Base-by-base conservation (phyloP, 352 stramenopile species). In the Phytophthora parvispora region DNA sequence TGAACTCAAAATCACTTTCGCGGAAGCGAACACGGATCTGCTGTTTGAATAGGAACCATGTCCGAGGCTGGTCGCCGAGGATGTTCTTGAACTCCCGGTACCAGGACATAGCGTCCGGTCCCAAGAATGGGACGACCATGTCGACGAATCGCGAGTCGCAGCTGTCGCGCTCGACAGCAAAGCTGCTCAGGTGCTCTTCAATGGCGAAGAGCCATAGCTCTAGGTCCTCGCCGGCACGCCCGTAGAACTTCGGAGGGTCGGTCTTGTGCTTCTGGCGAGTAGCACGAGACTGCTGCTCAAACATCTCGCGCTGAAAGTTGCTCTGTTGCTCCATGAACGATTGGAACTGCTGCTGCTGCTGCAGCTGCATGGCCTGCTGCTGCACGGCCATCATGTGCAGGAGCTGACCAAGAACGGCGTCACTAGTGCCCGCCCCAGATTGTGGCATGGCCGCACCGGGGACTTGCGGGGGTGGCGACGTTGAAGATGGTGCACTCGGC, bases 311-410 rank as follows among this genome's bases (percentile, higher is more conserved):
- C 38, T 67, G 49, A 47, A 61, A 55, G 20, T n/a, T 48, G n/a
- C 13, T 38, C n/a, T 61, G 29, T n/a, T 61, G 60, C 38, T 67
- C 27, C 60, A 60, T 54, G 38, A 67, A 60, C 0, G 27, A 16
- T 34, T 67, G 15, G 5, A 60, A 60, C n/a, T 67, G 49, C 40
- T 67, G 25, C 40, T 67, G 25, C 38, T 67, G 36, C 16, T 67
- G 60, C 16, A 22, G 29, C 40, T 32, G 38, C 38, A 67, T 67
- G 27, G 25, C 36, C 38, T 61, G 38, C 10, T 61, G 18, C 16
- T 62, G 55, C 55, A 36, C 36, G 4, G 25, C 18, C 24, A 49
- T 40, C 24, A 60, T 60, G 22, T 40, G 36, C 36, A 60, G 22
- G 15, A 60, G 53, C 16, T 50, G 34, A 22, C 31, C 18, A 10